phyloP scores from a whole-genome alignment of 2,329 filamentous ascomycete genomes.

The Diaporthe sp. region DNA sequence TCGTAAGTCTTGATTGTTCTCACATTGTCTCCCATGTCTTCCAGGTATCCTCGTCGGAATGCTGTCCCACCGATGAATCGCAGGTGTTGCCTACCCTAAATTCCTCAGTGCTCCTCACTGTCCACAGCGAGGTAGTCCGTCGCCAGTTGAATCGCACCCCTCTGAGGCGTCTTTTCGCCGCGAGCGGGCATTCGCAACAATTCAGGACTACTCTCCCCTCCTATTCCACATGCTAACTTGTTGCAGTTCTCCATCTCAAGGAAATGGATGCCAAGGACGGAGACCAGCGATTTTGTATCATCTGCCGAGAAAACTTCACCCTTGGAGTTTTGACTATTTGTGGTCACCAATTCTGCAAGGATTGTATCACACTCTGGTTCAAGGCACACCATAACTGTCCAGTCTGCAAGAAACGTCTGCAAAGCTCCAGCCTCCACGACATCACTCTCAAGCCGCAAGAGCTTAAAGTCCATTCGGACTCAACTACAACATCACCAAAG shows the following conservation, averaged over 20 bases:
- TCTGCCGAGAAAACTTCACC: slow-evolving; percentile 84
- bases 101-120: neutral
- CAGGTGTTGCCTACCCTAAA: neutral
- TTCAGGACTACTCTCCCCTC: neutral
- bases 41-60: neutral
- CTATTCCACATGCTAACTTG: slow-evolving; percentile 38
- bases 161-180: neutral
- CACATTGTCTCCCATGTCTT: neutral
- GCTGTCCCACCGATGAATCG: neutral
- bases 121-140: neutral
- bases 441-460: slow-evolving; percentile 87
- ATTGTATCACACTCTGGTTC: slow-evolving; percentile 88
- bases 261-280: slow-evolving; percentile 73
- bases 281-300: slow-evolving; percentile 82
- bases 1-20: slow-evolving; percentile 55
- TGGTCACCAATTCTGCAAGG: slow-evolving; percentile 92
- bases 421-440: slow-evolving; percentile 79
- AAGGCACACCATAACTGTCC: slow-evolving; percentile 82
- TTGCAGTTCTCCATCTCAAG: slow-evolving; percentile 66
- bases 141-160: neutral
- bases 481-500: slow-evolving; percentile 47
- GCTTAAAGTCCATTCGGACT: slow-evolving; percentile 71
- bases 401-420: slow-evolving; percentile 82
- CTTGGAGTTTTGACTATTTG: slow-evolving; percentile 88
- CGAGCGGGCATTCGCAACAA: neutral